Conservation (phyloP, 2,329 filamentous ascomycete species). For the Fusarium musae region DNA sequence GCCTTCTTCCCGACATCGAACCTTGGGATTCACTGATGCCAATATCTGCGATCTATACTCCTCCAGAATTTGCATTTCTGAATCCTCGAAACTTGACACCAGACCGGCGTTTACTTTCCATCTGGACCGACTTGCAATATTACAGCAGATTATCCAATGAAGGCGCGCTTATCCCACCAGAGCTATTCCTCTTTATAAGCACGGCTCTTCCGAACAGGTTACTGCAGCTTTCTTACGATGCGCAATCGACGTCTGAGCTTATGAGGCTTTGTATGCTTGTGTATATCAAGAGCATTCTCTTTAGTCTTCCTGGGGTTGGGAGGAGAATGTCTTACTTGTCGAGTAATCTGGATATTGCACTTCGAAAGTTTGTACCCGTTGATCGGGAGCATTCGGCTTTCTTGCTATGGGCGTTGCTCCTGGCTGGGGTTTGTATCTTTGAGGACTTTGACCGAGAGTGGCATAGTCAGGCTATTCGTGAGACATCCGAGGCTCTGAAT, state of each 20-base stretch:
- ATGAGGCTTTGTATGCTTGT: neutral
- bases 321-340: fast-evolving
- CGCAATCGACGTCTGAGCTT: fast-evolving
- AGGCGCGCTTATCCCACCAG: fast-evolving
- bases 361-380: fast-evolving
- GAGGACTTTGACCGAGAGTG: neutral
- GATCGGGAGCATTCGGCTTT: neutral
- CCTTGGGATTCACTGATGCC: neutral
- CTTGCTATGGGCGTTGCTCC: neutral
- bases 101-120: fast-evolving
- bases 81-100: fast-evolving
- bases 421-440: fast-evolving
- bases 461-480: neutral
- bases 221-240: neutral
- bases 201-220: neutral
- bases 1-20: fast-evolving
- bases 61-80: fast-evolving
- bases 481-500: fast-evolving
- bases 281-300: neutral
- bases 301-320: neutral
- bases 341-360: fast-evolving
- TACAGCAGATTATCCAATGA: neutral
- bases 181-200: neutral
- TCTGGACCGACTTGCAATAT: neutral
- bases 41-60: too few relatives aligned